Evolutionary conservation across 495 filamentous ascomycete genomes (phyloP), one percentile per base, ranked within the genome.

Genomic region (Hypoxylon subgilvum): DNA sequence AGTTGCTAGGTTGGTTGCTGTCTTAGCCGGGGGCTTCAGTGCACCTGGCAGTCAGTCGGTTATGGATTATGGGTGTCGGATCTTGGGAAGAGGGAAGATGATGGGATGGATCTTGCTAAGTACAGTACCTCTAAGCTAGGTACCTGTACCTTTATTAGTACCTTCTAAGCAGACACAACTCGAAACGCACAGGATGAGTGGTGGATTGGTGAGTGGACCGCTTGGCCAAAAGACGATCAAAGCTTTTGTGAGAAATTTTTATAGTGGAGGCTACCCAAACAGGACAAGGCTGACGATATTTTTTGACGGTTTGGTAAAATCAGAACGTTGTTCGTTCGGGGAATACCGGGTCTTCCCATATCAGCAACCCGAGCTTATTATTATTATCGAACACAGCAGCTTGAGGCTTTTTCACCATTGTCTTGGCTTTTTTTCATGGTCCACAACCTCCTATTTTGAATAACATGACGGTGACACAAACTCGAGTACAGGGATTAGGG

Each of bases 201-300:
- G 40, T 30, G 27, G 27, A 30, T 19, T 25, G 36, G 14, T 8
- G 16, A 64, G 52, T 51, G 57, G 55, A 53, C 34, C 61, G 30
- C 44, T 42, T 44, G 27, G 34, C 47, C 50, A 13, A 47, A 40
- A 40, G 4, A 38, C 35, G 38, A 57, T 46, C 61, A 48, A 54
- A 58, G 49, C 44, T 44, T n/a, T 38, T 14, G 19, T 55, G 39
- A 56, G 51, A 61, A n/a, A 52, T 28, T 61, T 57, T 60, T 53
- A 41, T 21, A 46, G 48, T 52, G 57, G 61, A 61, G 48, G 52
- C 61, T 70, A 68, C 67, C 67, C 44, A 55, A 70, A 65, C 7
- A 45, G 63, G 67, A 68, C 61, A 70, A 70, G 65, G 53, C 67
- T 67, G 65, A 45, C 38, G 16, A 55, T 52, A 51, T 50, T 64